Evolutionary conservation across 2,329 filamentous ascomycete genomes (phyloP), one percentile per base, ranked within the genome.

Genomic region (Ophiostoma quercus): DNA sequence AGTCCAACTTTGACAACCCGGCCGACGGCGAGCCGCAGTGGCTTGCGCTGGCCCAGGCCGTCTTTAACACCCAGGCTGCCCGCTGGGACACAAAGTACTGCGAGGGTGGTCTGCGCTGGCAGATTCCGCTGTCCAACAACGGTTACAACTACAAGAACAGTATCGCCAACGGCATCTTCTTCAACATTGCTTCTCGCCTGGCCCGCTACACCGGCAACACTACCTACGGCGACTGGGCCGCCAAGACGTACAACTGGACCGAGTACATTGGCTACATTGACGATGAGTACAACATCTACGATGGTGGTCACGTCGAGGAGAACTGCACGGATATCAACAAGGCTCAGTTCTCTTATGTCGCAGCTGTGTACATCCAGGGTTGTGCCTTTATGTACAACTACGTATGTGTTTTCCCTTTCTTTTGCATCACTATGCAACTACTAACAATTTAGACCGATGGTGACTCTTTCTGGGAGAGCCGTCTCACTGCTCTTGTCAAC

Each of bases 81-180:
- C 79, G 89, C 62, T 90, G 91, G 80, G 89, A 92, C 75, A 84
- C 83, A 6, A 77, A 82, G 0, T 82, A 82, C 1, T 91, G 89
- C 76, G 80, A 80, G 25, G 88, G 88, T 68, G 89, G 88, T 1
- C 77, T 91, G 71, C 84, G 87, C 71, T 90, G 88, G 88, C 88
- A 91, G 78, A 87, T 91, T 62, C 87, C 84, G 74, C 78, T 81
- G 0, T 84, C 86, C 74, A 89, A 90, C 75, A 81, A 78, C 39
- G 89, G 89, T 2, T 92, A 88, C 77, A 81, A 85, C 73, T 91
- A 90, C 82, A 95, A 89, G 78, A 89, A 89, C 76, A 76, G 65
- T 54, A 85, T 88, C 72, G 85, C 87, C 9, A 89, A 88, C 73
- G 87, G 84, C 63, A 84, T 84, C 73, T 87, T 88, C 77, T 89